These are phyloP conservation scores for Colletotrichum lupini DNA, from an alignment of 2,329 filamentous ascomycete species.

Conservation along the genomic window DNA sequence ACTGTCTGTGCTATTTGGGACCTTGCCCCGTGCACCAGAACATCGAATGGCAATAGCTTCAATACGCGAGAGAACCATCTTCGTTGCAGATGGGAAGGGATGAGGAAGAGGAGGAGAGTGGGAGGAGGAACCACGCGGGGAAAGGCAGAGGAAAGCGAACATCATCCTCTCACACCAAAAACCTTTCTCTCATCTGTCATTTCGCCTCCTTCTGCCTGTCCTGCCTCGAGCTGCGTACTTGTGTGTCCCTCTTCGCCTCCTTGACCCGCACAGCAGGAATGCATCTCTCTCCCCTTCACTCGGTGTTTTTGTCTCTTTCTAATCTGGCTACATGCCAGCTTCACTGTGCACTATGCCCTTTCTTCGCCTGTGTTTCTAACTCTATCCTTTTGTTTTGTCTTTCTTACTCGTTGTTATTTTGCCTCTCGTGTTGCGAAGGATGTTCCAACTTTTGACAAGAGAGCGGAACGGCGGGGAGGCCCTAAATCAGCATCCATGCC, in stretches of 20 bases:
- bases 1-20: neutral
- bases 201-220: neutral
- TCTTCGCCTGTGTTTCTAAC: constrained; percentile 1
- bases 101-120: neutral
- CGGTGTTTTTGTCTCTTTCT: constrained; percentile 26
- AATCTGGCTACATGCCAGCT: constrained; percentile 27
- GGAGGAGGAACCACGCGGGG: neutral
- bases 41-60: constrained; percentile 27
- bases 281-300: constrained; percentile 16
- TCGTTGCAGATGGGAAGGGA: neutral
- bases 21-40: constrained; percentile 8
- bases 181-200: neutral
- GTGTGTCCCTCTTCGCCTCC: constrained; percentile 4
- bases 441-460: neutral
- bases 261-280: constrained; percentile 30
- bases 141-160: neutral
- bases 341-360: neutral
- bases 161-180: neutral
- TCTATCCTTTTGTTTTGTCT: neutral
- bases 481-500: neutral
- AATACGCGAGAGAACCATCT: neutral
- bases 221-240: neutral
- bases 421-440: neutral
- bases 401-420: neutral
- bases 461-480: no score